Evolutionary conservation across 495 filamentous ascomycete genomes (phyloP).

Genomic region (Neohortaea acidophila): DNA sequence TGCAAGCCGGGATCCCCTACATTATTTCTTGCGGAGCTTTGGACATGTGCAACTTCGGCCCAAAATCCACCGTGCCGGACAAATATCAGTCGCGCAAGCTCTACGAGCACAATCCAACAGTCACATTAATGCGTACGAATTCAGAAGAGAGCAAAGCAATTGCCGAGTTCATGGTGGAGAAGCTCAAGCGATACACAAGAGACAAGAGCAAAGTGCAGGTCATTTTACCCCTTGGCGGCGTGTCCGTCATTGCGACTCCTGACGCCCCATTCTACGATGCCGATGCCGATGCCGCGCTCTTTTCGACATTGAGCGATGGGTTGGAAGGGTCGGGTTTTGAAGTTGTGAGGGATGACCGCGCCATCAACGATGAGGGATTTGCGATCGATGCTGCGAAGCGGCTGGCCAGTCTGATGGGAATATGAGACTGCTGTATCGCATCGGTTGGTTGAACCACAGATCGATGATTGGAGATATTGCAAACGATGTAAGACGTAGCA

Average conservation of each 20-base stretch:
- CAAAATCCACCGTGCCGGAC: slow-evolving; percentile 37
- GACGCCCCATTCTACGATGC: slow-evolving; percentile 30
- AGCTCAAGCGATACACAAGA: slow-evolving; percentile 29
- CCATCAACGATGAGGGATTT: slow-evolving; percentile 35
- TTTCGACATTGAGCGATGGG: slow-evolving; percentile 15
- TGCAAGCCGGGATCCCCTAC: slow-evolving; percentile 40
- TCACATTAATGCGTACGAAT: slow-evolving; percentile 49
- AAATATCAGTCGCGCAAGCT: slow-evolving; percentile 32
- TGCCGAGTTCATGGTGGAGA: slow-evolving; percentile 37
- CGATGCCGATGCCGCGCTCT: slow-evolving; percentile 31
- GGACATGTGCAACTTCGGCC: slow-evolving; percentile 58
- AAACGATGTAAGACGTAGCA: too few species aligned
- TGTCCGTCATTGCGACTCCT: slow-evolving; percentile 31
- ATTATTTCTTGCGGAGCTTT: slow-evolving; percentile 48
- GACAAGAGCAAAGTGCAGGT: slow-evolving; percentile 34
- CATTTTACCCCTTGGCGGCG: slow-evolving; percentile 40
- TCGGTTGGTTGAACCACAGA: too few species aligned
- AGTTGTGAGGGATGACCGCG: slow-evolving; percentile 24
- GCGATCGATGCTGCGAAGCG: slow-evolving; percentile 30
- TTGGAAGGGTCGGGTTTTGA: slow-evolving; percentile 27
- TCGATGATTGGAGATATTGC: too few species aligned
- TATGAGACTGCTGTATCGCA: background rate
- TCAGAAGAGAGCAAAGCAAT: slow-evolving; percentile 38
- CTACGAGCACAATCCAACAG: slow-evolving; percentile 47
- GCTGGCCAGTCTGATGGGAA: slow-evolving; percentile 11